Evolutionary conservation across 192 early-diverging fungal species (phyloP), one percentile per base, ranked within the genome.

Genomic region (Coemansia sp.): DNA sequence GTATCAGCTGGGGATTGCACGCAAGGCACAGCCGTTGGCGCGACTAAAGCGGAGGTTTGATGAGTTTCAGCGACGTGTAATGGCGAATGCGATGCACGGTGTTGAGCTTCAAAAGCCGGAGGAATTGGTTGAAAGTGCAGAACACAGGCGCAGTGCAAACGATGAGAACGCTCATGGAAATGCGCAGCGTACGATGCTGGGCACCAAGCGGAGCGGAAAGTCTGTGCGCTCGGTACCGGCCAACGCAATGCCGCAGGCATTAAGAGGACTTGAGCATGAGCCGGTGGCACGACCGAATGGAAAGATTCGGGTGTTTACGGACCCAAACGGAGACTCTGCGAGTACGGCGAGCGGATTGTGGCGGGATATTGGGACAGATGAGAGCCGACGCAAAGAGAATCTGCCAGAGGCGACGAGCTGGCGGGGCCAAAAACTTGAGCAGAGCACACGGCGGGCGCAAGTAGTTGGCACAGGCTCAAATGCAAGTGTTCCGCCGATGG

Each of bases 371-470:
- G 88, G 89, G 5, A 79, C 87, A 1, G 72, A 85, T 20, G 71
- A 74, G 20, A 65, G 82, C 14, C 71, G 87, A 5, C 72, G 82
- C n/a, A 92, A 92, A 70, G 90, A 93, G 70, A 91, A 92, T 64
- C 44, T 85, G 5, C 69, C 58, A 4, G 87, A 91, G 44, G 68
- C 85, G 4, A 76, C 73, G 9, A 57, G 65, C 26, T 91, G 88
- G 90, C 83, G 78, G 52, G 87, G 86, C 0, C 70, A 82, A 11
- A 89, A 62, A 5, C 61, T 92, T 0, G 79, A 81, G 47, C 85
- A 88, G 74, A 62, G 62, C 31, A 31, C 31, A 31, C 31, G 31
- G 31, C 31, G 31, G 6, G 31, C 31, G 1, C 31, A 31, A 31
- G 31, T 31, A 6, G 6, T 7, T 31, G 31, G 31, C 31, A 8